Evolutionary conservation across 2,329 filamentous ascomycete genomes (phyloP).

Genomic region (Beauveria sp.): DNA sequence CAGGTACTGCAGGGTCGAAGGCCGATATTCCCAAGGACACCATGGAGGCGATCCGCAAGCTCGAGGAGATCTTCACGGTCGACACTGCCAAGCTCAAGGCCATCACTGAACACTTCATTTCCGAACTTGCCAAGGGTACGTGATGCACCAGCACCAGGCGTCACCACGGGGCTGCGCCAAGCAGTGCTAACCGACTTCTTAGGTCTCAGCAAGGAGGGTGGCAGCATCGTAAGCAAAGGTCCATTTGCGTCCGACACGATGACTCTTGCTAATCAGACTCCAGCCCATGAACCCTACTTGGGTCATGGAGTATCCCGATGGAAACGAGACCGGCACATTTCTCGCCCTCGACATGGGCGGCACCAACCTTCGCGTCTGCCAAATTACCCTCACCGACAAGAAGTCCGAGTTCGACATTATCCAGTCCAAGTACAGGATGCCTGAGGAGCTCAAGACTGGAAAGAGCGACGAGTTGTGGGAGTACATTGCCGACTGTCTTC

Average conservation of each 20-base stretch:
- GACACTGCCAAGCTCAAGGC: slow-evolving; percentile 73
- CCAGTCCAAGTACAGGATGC: slow-evolving; percentile 93
- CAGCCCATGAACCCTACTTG: slow-evolving; percentile 97
- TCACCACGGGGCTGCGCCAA: not conserved
- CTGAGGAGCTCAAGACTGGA: slow-evolving; percentile 83
- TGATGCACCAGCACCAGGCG: not conserved
- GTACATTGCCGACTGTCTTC: slow-evolving; percentile 86
- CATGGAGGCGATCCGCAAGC: slow-evolving; percentile 66
- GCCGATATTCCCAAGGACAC: slow-evolving; percentile 84
- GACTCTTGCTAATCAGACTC: slow-evolving; percentile 15
- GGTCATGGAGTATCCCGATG: slow-evolving; percentile 85
- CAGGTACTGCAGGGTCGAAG: slow-evolving; percentile 62
- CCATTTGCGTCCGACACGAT: not conserved
- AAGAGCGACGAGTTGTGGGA: slow-evolving; percentile 84
- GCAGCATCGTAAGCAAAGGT: slow-evolving; percentile 69
- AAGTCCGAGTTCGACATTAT: slow-evolving; percentile 91
- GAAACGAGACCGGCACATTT: slow-evolving; percentile 79
- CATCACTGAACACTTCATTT: slow-evolving; percentile 83
- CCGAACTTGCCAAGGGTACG: slow-evolving; percentile 77
- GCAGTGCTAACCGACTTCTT: not conserved
- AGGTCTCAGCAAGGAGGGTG: slow-evolving; percentile 81
- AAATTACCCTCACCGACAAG: slow-evolving; percentile 79
- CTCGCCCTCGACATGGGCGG: slow-evolving; percentile 93
- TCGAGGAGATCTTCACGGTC: slow-evolving; percentile 81
- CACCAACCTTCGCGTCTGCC: slow-evolving; percentile 90